Percentiles rank a stretch among this genome's conserved stretches.
These are phyloP conservation scores for Isochrysis galbana DNA, from an alignment of 78 protist genomes.

Conservation along the genomic window DNA sequence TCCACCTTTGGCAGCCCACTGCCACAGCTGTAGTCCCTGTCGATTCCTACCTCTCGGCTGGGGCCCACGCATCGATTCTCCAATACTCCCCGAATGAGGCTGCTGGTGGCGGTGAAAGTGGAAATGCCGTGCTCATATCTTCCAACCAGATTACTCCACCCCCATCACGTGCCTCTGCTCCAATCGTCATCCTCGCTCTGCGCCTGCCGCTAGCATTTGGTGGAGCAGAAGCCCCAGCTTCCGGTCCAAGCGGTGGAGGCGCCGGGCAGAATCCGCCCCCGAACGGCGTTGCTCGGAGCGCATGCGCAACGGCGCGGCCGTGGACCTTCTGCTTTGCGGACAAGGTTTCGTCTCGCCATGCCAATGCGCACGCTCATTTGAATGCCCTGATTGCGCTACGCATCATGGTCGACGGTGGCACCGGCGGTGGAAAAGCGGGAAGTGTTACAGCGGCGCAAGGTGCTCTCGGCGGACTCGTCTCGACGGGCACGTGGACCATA, in stretches of 20 bases:
- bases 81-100: too few relatives aligned
- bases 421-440: not conserved
- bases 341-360: slow-evolving; percentile 20
- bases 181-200: not conserved
- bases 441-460: not conserved
- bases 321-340: not conserved
- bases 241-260: not conserved
- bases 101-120: too few relatives aligned
- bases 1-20: too few relatives aligned
- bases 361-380: slow-evolving; percentile 10
- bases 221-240: not conserved
- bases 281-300: not conserved
- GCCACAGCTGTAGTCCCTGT: too few relatives aligned
- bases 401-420: not conserved
- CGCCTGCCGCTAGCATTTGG: not conserved
- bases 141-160: too few relatives aligned
- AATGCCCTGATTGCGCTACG: not conserved
- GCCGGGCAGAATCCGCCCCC: not conserved
- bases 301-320: not conserved
- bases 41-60: too few relatives aligned
- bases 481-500: not conserved
- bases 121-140: too few relatives aligned
- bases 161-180: not conserved
- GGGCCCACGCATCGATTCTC: too few relatives aligned
- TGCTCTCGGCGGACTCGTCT: not conserved